Percentiles rank a stretch among this genome's conserved stretches.
phyloP scores from a whole-genome alignment of 768 basidiomycete species.

The Rhizopogon rudus region DNA sequence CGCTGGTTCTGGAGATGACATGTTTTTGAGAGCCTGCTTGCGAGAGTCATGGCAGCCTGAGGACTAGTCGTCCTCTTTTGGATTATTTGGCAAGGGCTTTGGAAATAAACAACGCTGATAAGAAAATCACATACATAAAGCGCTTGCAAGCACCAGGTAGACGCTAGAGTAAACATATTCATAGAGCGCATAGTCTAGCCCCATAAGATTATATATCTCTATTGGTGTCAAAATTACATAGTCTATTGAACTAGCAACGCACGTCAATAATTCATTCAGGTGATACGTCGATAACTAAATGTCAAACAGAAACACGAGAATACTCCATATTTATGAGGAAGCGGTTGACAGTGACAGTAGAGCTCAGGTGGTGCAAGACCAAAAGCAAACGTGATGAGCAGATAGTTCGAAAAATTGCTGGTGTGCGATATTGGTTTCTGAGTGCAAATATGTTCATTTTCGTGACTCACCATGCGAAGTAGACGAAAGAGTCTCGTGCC shows the following conservation, averaged over 20 bases:
- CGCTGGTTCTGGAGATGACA: constrained; percentile 19
- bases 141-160: too few species aligned
- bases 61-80: constrained; percentile 1
- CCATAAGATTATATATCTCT: too few species aligned
- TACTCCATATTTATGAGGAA: constrained; percentile 2
- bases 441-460: background rate
- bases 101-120: constrained; percentile 18
- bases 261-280: background rate
- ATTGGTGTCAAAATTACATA: too few species aligned
- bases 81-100: constrained; percentile 24
- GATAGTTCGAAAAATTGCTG: background rate
- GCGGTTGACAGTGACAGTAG: background rate
- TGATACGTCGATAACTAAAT: too few species aligned
- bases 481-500: constrained; percentile 5
- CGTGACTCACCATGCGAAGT: background rate
- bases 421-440: background rate
- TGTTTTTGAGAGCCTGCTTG: constrained; percentile 4
- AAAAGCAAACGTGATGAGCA: background rate
- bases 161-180: too few species aligned
- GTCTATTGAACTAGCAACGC: too few species aligned
- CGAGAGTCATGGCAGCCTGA: too few species aligned
- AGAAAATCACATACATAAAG: too few species aligned
- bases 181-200: too few species aligned
- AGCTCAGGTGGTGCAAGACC: background rate
- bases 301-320: background rate